Base-by-base conservation (phyloP, 345 rosid species). In the Acer negundo region DNA sequence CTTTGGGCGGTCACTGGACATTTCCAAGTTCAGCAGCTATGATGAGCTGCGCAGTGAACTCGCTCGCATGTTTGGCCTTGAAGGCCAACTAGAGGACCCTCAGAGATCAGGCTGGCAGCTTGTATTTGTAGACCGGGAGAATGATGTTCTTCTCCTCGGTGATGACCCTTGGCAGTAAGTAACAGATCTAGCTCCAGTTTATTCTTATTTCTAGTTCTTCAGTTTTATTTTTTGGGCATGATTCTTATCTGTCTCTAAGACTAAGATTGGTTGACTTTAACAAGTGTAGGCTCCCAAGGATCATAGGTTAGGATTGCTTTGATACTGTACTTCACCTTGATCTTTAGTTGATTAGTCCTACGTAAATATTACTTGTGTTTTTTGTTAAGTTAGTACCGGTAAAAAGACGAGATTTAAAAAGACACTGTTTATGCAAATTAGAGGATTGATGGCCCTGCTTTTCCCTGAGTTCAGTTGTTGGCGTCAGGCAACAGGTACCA, bases 91-190 rank as follows among this genome's bases (percentile, higher is more conserved):
- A 76, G 89, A 83, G 85, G 89, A 83, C 71, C 85, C 82, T 71
- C 86, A 77, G 85, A 86, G 89, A 86, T 86, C 89, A 86, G 86
- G 89, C 89, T 86, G 89, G 89, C 89, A 86, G 89, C 89, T 86
- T 86, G 86, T 86, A 81, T 83, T 86, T 73, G 86, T 83, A 55
- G 89, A 86, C 85, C 78, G 86, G 85, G 89, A 86, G 89, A 86
- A 83, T 59, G 89, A 86, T 47, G 77, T 86, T 75, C 89, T 86
- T 86, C 89, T 86, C 80, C 86, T 86, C 63, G 86, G 86, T 49
- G 86, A 86, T 72, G 89, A 83, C 82, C 89, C 89, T 72, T 83
- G 89, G 86, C 89, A 81, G 89, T 86, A 75, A 86, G 86, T 77
- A 11, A 61, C 46, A 40, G 61, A 38, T 23, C 75, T 58, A 8